These are phyloP conservation scores for Lactarius vividus DNA, from an alignment of 768 basidiomycete species.

Conservation along the genomic window DNA sequence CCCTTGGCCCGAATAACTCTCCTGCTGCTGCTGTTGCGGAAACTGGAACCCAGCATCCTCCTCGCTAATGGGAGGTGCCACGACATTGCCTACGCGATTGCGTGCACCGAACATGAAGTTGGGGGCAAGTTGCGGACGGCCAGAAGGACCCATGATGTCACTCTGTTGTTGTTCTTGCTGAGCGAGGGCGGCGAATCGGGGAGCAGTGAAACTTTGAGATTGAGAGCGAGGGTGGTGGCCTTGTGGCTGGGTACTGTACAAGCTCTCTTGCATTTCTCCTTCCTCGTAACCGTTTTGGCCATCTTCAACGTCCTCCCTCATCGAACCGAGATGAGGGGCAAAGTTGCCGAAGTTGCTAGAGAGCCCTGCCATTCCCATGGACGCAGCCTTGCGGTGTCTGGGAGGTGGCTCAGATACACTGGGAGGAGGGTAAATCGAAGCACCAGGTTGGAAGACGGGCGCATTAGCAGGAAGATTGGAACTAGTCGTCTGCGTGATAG, in stretches of 20 bases:
- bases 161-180: slow-evolving; percentile 51
- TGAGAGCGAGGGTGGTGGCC: slow-evolving; percentile 71
- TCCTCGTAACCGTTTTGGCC: slow-evolving; percentile 56
- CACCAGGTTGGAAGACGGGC: slow-evolving; percentile 73
- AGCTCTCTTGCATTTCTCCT: slow-evolving; percentile 69
- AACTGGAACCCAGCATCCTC: slow-evolving; percentile 83
- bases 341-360: slow-evolving; percentile 66
- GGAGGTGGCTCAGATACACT: slow-evolving; percentile 45
- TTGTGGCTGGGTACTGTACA: slow-evolving; percentile 42
- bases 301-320: slow-evolving; percentile 81
- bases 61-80: slow-evolving; percentile 75
- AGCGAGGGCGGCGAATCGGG: slow-evolving; percentile 81
- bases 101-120: slow-evolving; percentile 83
- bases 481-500: slow-evolving; percentile 43
- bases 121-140: slow-evolving; percentile 89
- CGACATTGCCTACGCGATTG: slow-evolving; percentile 43
- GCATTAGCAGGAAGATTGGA: slow-evolving; percentile 64
- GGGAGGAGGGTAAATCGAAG: slow-evolving; percentile 50
- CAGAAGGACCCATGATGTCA: slow-evolving; percentile 64
- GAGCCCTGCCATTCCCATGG: slow-evolving; percentile 58
- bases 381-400: slow-evolving; percentile 80
- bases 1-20: slow-evolving; percentile 27
- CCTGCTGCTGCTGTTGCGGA: slow-evolving; percentile 56
- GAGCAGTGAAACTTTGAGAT: slow-evolving; percentile 83
- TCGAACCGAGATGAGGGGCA: slow-evolving; percentile 76